phyloP scores from a whole-genome alignment of 1,284 basidiomycete genomes.

The Earliella scabrosa region DNA sequence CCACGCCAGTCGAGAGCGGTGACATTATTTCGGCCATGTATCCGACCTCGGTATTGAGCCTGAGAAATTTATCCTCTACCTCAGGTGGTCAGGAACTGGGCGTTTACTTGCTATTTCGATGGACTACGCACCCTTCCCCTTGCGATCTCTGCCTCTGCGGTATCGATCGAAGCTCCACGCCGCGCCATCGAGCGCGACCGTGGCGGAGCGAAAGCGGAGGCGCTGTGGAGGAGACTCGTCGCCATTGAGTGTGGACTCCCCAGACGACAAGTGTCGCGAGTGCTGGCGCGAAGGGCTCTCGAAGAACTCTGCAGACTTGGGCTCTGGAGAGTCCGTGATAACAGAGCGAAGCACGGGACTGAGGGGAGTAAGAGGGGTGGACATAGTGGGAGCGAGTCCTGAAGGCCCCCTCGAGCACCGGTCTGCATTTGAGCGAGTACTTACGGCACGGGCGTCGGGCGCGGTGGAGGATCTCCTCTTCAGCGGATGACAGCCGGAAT shows the following conservation, averaged over 20 bases:
- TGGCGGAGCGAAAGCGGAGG: slow-evolving; percentile 4
- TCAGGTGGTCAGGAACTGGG: too few relatives aligned
- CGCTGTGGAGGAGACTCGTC: background rate
- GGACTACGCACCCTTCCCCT: background rate
- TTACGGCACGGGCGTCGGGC: background rate
- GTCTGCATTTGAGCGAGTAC: background rate
- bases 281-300: background rate
- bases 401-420: background rate
- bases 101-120: too few relatives aligned
- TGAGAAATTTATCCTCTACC: slow-evolving; percentile 9
- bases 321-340: background rate
- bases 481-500: background rate
- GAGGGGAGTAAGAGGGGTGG: background rate
- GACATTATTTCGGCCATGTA: slow-evolving; percentile 15
- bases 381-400: background rate
- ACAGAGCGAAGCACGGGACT: background rate
- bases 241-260: background rate
- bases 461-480: background rate
- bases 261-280: background rate
- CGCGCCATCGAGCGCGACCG: slow-evolving; percentile 1
- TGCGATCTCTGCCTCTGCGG: background rate
- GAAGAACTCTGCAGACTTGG: background rate
- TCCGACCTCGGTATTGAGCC: slow-evolving; percentile 10
- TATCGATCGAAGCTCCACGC: slow-evolving; percentile 1
- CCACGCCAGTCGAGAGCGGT: slow-evolving; percentile 10